A percentile compares a stretch with the other conserved stretches of the same genome.
Conservation (phyloP, 805 yeast genomes). For the Wickerhamiella parazyma region DNA sequence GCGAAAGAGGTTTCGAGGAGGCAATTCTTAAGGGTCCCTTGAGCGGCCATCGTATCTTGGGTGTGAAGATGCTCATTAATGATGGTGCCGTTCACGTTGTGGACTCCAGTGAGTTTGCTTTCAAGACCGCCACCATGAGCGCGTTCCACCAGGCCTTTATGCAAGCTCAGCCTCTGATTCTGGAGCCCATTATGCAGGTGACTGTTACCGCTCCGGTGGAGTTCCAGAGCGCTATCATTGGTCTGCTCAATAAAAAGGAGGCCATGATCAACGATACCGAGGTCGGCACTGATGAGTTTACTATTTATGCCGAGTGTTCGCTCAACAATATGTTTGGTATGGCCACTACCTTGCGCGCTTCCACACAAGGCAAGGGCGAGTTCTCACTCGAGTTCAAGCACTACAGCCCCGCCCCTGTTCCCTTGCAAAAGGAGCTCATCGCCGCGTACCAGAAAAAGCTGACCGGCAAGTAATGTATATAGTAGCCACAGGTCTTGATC, state of each 20-base stretch:
- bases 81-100: constrained; percentile 98
- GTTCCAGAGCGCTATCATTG: constrained; percentile 88
- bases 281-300: constrained; percentile 87
- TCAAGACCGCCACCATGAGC: constrained; percentile 79
- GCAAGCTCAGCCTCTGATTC: constrained; percentile 69
- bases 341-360: constrained; percentile 88
- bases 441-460: constrained; percentile 60
- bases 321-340: constrained; percentile 92
- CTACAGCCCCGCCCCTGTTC: constrained; percentile 82
- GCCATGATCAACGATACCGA: constrained; percentile 92
- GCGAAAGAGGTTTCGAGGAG: constrained; percentile 92
- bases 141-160: constrained; percentile 89
- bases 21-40: constrained; percentile 93
- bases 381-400: constrained; percentile 88
- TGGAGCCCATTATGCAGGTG: constrained; percentile 94
- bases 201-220: constrained; percentile 90
- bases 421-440: constrained; percentile 77
- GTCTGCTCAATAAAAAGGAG: constrained; percentile 77
- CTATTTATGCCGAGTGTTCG: constrained; percentile 90
- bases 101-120: constrained; percentile 91
- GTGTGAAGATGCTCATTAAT: constrained; percentile 82
- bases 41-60: constrained; percentile 85
- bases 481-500: too few species aligned
- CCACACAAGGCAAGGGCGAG: constrained; percentile 98
- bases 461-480: constrained; percentile 24